A percentile compares a stretch with the other conserved stretches of the same genome.
Evolutionary conservation across 345 rosid genomes (phyloP).

Genomic region (Arabidopsis suecica): DNA sequence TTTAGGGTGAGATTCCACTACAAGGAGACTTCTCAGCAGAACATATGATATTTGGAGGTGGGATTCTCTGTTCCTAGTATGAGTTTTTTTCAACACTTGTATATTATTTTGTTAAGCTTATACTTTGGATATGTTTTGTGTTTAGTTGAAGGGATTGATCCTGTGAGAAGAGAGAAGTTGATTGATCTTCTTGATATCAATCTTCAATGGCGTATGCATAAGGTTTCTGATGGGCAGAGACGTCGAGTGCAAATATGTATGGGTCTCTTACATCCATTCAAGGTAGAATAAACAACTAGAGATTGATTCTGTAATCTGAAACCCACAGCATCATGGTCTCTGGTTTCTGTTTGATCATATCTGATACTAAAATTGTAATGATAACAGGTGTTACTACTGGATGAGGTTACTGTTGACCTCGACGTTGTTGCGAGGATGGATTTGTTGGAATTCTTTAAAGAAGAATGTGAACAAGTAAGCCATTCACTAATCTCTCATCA

Average conservation of each 20-base stretch:
- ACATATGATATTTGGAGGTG: constrained; percentile 99
- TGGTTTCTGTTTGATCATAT: constrained; percentile 2
- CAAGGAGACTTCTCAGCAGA: constrained; percentile 98
- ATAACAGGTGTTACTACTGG: constrained; percentile 81
- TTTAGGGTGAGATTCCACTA: constrained; percentile 89
- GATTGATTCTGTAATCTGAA: not conserved
- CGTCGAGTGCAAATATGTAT: constrained; percentile 97
- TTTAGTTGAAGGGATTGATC: constrained; percentile 90
- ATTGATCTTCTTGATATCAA: constrained; percentile 96
- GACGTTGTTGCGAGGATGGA: constrained; percentile 96
- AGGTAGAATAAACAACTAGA: constrained; percentile 49
- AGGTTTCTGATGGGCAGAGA: constrained; percentile 97
- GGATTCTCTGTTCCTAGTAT: constrained; percentile 14
- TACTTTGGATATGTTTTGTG: constrained; percentile 1
- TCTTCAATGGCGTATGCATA: constrained; percentile 97
- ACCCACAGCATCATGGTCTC: not conserved
- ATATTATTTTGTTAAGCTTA: no score
- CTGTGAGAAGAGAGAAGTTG: constrained; percentile 78
- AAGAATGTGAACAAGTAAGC: constrained; percentile 85
- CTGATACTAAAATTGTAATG: not conserved
- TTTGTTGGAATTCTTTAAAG: constrained; percentile 86
- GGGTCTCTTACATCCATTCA: constrained; percentile 95
- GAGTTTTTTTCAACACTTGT: not conserved
- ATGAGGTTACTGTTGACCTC: constrained; percentile 94
- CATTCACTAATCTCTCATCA: not conserved